Conservation (phyloP, 2,329 filamentous ascomycete species). For the Beauveria bassiana region DNA sequence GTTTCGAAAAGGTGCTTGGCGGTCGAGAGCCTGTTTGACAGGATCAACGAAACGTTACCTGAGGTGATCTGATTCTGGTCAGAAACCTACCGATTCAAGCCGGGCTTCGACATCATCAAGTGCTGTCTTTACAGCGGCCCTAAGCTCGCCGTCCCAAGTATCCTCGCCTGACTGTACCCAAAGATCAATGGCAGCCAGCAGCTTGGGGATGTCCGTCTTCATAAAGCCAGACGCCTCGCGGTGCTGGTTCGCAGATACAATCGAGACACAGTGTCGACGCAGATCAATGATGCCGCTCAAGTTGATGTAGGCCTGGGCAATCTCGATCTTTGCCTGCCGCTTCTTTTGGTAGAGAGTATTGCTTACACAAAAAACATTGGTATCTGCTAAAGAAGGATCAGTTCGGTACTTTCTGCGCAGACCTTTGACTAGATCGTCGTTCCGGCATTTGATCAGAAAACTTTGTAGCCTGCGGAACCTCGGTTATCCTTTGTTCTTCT, state of each 20-base stretch:
- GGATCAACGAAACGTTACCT: constrained; percentile 5
- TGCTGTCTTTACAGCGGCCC: constrained; percentile 22
- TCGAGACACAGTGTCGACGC: constrained; percentile 35
- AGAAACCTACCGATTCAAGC: constrained; percentile 23
- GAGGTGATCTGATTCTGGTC: background rate
- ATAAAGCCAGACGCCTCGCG: constrained; percentile 30
- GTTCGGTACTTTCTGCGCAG: constrained; percentile 23
- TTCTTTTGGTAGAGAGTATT: constrained; percentile 35
- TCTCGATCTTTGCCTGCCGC: constrained; percentile 19
- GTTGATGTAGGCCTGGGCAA: constrained; percentile 24
- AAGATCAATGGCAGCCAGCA: constrained; percentile 32
- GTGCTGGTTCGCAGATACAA: constrained; percentile 35
- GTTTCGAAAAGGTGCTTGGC: background rate
- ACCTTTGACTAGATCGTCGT: constrained; percentile 22
- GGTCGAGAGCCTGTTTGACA: background rate
- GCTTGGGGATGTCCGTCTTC: constrained; percentile 30
- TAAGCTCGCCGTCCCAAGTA: constrained; percentile 28
- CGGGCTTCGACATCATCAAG: constrained; percentile 25
- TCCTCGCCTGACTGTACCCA: constrained; percentile 38
- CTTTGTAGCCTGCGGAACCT: constrained; percentile 15
- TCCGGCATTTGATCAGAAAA: constrained; percentile 29
- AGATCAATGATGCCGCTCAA: constrained; percentile 35
- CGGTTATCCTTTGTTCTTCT: constrained; percentile 20
- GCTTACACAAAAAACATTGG: constrained; percentile 37
- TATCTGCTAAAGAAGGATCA: constrained; percentile 15